phyloP scores from a whole-genome alignment of 2,329 filamentous ascomycete genomes.

The Trichophyton equinum region DNA sequence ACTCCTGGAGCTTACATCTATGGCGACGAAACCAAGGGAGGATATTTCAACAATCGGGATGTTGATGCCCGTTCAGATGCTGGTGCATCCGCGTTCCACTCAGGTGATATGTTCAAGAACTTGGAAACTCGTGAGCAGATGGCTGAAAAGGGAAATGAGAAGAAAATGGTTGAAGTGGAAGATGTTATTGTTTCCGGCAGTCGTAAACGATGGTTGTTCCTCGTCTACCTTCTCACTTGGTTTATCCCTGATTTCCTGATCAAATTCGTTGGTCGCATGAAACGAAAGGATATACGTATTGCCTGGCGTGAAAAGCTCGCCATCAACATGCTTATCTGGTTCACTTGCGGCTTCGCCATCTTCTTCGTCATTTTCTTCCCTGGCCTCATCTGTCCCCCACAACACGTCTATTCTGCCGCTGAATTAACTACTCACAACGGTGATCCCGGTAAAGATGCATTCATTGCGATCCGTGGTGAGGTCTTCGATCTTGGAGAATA shows the following conservation, averaged over 20 bases:
- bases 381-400: slow-evolving; percentile 74
- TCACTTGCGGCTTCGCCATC: slow-evolving; percentile 59
- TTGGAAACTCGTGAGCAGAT: slow-evolving; percentile 87
- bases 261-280: slow-evolving; percentile 65
- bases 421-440: slow-evolving; percentile 68
- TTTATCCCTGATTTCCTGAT: slow-evolving; percentile 77
- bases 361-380: slow-evolving; percentile 92
- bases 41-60: slow-evolving; percentile 71
- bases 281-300: slow-evolving; percentile 78
- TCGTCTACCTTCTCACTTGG: slow-evolving; percentile 76
- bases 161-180: slow-evolving; percentile 81
- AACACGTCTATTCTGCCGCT: slow-evolving; percentile 68
- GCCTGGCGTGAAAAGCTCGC: slow-evolving; percentile 97
- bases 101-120: slow-evolving; percentile 96
- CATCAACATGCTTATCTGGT: slow-evolving; percentile 96
- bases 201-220: slow-evolving; percentile 79
- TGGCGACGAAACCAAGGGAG: slow-evolving; percentile 60
- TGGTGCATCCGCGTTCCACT: slow-evolving; percentile 78
- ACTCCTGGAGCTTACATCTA: slow-evolving; percentile 51
- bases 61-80: slow-evolving; percentile 81
- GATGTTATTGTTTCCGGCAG: slow-evolving; percentile 63
- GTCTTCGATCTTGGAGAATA: slow-evolving; percentile 74
- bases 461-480: slow-evolving; percentile 71
- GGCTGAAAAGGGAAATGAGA: slow-evolving; percentile 87
- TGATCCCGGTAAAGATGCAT: slow-evolving; percentile 51